Conservation (phyloP, 2,329 filamentous ascomycete species). For the Paracorniculantispora psalliotae region DNA sequence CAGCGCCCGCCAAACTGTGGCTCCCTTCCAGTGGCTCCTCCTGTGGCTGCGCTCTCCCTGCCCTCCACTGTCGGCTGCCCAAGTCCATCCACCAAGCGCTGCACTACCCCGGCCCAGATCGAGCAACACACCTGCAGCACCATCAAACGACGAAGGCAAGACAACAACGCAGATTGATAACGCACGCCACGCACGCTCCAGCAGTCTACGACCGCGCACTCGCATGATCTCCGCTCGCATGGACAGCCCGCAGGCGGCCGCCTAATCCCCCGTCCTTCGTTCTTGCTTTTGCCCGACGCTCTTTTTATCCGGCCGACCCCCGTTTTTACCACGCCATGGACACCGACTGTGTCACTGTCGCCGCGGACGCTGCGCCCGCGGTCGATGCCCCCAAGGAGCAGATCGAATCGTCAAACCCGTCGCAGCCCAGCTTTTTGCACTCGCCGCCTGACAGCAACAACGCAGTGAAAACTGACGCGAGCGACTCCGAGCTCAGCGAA, state of each 20-base stretch:
- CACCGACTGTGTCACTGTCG: not conserved
- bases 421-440: conserved; percentile 45
- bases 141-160: not conserved
- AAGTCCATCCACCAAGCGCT: conserved; percentile 1
- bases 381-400: conserved; percentile 25
- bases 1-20: not conserved
- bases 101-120: conserved; percentile 11
- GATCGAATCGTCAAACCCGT: conserved; percentile 31
- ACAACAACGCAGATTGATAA: conserved; percentile 4
- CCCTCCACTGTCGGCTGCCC: not conserved
- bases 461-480: conserved; percentile 52
- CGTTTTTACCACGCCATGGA: conserved; percentile 4
- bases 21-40: not conserved
- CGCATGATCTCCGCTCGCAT: conserved; percentile 19
- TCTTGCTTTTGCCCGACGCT: conserved; percentile 7
- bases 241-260: conserved; percentile 32
- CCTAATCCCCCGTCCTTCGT: conserved; percentile 22
- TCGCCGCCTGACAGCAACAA: conserved; percentile 62
- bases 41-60: conserved; percentile 6
- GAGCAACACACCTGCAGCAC: conserved; percentile 14
- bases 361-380: conserved; percentile 16
- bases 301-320: conserved; percentile 6
- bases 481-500: conserved; percentile 63
- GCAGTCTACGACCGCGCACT: not conserved
- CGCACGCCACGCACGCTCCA: not conserved